phyloP scores from a whole-genome alignment of 1,139 yeast genomes.

The Pichiaceae sp. region DNA sequence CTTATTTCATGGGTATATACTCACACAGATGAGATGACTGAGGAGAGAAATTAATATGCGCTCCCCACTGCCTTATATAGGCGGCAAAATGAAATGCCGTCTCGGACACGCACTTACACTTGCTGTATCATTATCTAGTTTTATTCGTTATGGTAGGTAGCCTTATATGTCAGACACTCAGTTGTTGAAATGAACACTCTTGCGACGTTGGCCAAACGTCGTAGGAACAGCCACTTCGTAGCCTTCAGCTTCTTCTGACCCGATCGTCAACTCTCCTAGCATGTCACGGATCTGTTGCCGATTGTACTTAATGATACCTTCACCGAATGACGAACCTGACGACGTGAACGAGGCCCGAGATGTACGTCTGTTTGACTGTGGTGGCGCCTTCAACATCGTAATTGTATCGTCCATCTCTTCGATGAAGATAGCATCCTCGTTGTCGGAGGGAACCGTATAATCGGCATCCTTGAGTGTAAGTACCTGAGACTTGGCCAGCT shows the following conservation, averaged over 20 bases:
- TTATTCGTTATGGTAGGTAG: too few relatives aligned
- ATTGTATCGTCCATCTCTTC: neutral
- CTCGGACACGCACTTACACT: too few relatives aligned
- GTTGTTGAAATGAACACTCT: conserved; percentile 23
- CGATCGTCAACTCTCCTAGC: conserved; percentile 16
- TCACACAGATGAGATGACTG: too few relatives aligned
- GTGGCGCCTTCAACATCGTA: neutral
- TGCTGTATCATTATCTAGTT: too few relatives aligned
- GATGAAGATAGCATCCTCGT: conserved; percentile 7
- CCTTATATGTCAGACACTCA: too few relatives aligned
- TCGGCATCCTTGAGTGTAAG: conserved; percentile 8
- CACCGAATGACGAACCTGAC: conserved; percentile 25
- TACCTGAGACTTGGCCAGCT: conserved; percentile 2
- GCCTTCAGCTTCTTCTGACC: conserved; percentile 8
- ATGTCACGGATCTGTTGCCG: conserved; percentile 23
- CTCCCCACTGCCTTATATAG: too few relatives aligned
- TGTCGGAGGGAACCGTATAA: conserved; percentile 12
- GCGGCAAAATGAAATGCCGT: too few relatives aligned
- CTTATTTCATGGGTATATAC: too few relatives aligned
- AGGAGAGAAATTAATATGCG: too few relatives aligned
- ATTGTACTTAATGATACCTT: conserved; percentile 24
- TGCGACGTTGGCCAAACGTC: conserved; percentile 18
- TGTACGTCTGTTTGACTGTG: neutral
- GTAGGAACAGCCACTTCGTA: conserved; percentile 12
- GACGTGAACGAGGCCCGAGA: conserved; percentile 23